Conservation (phyloP, 73 alveolate species). For the Halteria grandinella region DNA sequence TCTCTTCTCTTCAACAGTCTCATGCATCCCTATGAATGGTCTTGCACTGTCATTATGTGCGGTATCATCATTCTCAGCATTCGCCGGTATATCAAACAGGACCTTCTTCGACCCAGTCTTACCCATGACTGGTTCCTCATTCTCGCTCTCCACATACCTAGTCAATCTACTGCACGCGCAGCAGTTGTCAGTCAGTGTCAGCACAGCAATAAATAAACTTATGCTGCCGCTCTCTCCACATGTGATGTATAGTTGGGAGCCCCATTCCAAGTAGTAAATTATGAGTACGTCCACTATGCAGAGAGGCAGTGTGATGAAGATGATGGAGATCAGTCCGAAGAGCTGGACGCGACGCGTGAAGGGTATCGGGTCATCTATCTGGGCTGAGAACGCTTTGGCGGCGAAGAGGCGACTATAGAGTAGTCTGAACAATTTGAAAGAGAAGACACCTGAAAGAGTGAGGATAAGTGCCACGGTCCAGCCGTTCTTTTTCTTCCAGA, state of each 20-base stretch:
- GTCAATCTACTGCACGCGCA: constrained; percentile 21
- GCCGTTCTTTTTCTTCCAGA: constrained; percentile 27
- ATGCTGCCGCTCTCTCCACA: constrained; percentile 37
- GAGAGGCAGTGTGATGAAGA: constrained; percentile 34
- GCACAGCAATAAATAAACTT: constrained; percentile 4
- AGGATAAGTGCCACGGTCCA: constrained; percentile 8
- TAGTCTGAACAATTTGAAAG: constrained; percentile 35
- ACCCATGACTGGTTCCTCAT: too few species aligned
- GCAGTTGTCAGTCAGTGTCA: constrained; percentile 34
- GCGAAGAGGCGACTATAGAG: constrained; percentile 48
- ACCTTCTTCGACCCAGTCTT: too few species aligned
- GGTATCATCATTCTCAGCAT: too few species aligned
- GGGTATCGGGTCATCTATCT: constrained; percentile 3
- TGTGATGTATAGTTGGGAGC: constrained; percentile 32
- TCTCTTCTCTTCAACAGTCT: too few species aligned
- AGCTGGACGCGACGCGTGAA: constrained; percentile 2
- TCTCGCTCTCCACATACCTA: too few species aligned
- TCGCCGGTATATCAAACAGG: too few species aligned
- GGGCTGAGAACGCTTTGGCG: constrained; percentile 19
- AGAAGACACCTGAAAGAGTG: neutral
- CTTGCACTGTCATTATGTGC: too few species aligned
- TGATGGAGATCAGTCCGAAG: neutral
- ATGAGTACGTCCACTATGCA: constrained; percentile 4
- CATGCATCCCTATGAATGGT: too few species aligned
- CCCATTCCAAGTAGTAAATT: constrained; percentile 8